Evolutionary conservation across 148 eudicot species (phyloP).

Genomic region (Rhododendron simsii): DNA sequence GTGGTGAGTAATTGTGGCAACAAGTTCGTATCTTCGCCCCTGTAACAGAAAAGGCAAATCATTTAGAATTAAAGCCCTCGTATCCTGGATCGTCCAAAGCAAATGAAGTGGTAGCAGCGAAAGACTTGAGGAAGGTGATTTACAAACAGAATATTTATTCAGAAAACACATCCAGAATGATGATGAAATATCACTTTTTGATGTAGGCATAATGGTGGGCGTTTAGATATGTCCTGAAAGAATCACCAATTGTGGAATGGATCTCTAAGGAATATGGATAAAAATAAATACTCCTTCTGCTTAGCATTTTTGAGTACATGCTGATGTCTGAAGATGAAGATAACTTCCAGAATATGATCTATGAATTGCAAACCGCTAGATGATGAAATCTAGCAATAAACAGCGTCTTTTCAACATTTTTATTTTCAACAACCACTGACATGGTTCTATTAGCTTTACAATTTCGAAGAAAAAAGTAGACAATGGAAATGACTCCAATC

Average conservation of each 20-base stretch:
- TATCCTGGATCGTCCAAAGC: background rate
- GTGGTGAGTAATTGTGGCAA: constrained; percentile 78
- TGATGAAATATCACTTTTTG: background rate
- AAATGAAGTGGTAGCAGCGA: background rate
- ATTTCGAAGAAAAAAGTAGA: background rate
- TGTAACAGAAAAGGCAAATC: constrained; percentile 15
- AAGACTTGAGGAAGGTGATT: background rate
- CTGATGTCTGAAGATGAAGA: background rate
- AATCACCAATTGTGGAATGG: background rate
- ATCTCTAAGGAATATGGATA: background rate
- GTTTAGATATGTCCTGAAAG: background rate
- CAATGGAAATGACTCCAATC: background rate
- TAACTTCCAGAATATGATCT: background rate
- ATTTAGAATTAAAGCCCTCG: background rate
- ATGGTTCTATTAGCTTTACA: background rate
- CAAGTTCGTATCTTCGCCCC: constrained; percentile 76
- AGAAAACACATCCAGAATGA: background rate
- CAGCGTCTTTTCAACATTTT: background rate
- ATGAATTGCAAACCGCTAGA: background rate
- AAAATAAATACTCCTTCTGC: background rate
- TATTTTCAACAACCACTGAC: background rate
- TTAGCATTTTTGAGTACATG: background rate
- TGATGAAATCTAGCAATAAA: background rate
- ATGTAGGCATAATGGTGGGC: background rate
- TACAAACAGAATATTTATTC: background rate